Conservation (phyloP, 148 eudicot genomes). For the Suaeda aralocaspica region DNA sequence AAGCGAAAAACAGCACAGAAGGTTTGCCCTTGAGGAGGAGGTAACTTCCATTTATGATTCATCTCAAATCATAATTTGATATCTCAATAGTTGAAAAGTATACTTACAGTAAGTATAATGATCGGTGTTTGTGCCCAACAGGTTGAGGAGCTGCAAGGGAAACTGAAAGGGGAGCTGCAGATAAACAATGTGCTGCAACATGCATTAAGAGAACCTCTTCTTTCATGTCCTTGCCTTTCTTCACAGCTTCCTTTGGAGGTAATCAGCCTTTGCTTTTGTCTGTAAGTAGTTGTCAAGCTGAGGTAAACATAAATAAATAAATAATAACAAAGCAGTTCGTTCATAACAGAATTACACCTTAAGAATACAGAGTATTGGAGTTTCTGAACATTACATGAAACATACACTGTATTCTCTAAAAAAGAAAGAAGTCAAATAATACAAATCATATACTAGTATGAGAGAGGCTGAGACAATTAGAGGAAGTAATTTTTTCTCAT, state of each 20-base stretch:
- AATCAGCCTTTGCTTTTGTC: neutral
- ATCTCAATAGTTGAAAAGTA: neutral
- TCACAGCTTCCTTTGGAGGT: conserved; percentile 57
- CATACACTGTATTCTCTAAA: neutral
- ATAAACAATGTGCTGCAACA: conserved; percentile 48
- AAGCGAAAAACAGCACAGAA: conserved; percentile 44
- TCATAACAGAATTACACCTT: neutral
- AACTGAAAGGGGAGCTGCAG: conserved; percentile 57
- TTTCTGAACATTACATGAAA: neutral
- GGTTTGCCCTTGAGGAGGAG: conserved; percentile 60
- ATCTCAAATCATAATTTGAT: neutral
- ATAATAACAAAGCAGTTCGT: neutral
- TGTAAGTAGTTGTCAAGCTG: neutral
- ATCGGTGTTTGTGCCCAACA: conserved; percentile 28
- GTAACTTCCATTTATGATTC: conserved; percentile 29
- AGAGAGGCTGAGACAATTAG: no score
- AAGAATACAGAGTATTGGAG: neutral
- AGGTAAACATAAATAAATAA: neutral
- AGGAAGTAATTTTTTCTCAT: neutral
- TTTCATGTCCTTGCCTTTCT: conserved; percentile 55
- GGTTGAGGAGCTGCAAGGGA: conserved; percentile 71
- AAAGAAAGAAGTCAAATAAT: neutral
- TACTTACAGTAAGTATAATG: neutral
- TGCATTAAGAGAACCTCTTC: conserved; percentile 64
- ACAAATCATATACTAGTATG: no score